Base-by-base conservation (phyloP, 1,139 yeast genomes). In the Saccharomycopsis hybrid region DNA sequence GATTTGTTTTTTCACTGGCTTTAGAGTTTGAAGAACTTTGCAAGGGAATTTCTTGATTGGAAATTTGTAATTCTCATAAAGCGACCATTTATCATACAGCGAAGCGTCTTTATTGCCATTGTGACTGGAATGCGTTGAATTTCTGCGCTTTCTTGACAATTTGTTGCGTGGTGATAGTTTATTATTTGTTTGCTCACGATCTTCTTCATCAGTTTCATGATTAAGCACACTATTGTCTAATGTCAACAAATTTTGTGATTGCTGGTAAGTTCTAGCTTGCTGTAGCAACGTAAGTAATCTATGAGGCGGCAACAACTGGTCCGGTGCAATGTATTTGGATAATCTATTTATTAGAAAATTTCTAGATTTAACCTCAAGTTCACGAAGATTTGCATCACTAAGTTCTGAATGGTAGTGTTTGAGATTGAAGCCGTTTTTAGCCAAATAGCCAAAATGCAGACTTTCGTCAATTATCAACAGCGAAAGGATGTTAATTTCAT, bases 1-100 rank as follows among this genome's bases (percentile, higher is more conserved):
- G 4, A 87, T 94, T 62, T 90, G 96, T 58, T 84, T 81, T 0
- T 70, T 66, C 60, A 86, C 94, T 48, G 72, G 70, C 2, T 67
- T 61, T 27, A 88, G 58, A 0, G 70, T 63, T 46, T 69, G 68
- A 2, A 69, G 57, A 2, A 69, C 63, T 18, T 67, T 65, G 31
- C 67, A 66, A 1, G 92, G 92, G 56, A 84, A 78, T 35, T 66
- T 57, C 8, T 66, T 57, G 51, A 60, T 62, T 51, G 66, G 60
- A 3, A 59, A 56, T 46, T 54, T 56, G 27, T 60, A 41, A 47
- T 65, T 64, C 31, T 63, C 61, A 46, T 57, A 62, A 2, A 64
- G 46, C 54, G 62, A n/a, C 51, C 54, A 50, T 11, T 31, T 11
- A 31, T 8, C 35, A 31, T 31, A 31, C 11, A 31, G 35, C 7